Evolutionary conservation across 75 land plant genomes (phyloP).

Genomic region (Pinus taeda): DNA sequence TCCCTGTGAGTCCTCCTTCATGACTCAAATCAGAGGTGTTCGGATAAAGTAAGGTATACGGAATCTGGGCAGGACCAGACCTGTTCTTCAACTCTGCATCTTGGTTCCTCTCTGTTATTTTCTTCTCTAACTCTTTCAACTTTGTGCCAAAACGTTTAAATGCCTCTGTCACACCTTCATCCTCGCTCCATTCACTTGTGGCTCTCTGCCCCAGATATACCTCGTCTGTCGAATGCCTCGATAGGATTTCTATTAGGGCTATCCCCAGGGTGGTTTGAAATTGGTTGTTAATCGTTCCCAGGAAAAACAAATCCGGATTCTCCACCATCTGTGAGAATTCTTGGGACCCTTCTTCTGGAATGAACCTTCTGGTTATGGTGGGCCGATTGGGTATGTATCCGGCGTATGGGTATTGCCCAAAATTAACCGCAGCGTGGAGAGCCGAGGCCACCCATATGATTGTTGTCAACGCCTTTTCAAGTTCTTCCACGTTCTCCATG

Average conservation of each 20-base stretch:
- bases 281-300: not conserved
- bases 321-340: no score
- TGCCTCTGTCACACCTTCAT: not conserved
- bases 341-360: constrained; percentile 30
- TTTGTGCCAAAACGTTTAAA: not conserved
- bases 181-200: constrained; percentile 18
- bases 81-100: no score
- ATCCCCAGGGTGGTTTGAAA: not conserved
- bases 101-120: no score
- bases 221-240: no score
- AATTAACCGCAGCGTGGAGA: no score
- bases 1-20: not conserved
- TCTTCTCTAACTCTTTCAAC: no score
- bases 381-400: constrained; percentile 72
- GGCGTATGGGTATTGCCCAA: constrained; percentile 43
- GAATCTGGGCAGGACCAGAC: no score
- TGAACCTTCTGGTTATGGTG: constrained; percentile 49
- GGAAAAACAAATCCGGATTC: not conserved
- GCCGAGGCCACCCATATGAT: no score
- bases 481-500: constrained; percentile 26
- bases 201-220: not conserved
- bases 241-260: not conserved
- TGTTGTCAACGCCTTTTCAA: constrained; percentile 31
- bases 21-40: no score
- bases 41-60: no score